Conservation (phyloP, 257 asterid genomes). For the Solanum ossicruentum region DNA sequence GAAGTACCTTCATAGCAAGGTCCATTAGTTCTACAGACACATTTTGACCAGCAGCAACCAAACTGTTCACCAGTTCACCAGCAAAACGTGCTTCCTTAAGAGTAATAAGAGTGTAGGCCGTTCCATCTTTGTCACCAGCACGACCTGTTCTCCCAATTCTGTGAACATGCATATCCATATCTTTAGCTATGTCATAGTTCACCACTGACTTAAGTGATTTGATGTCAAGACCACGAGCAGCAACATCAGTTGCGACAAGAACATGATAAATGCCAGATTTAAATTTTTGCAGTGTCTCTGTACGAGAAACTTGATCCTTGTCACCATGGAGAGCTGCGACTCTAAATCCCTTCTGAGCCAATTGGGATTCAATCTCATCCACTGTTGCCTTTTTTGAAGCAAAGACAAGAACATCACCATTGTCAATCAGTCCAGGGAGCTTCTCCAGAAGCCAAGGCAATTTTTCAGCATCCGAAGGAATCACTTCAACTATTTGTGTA, state of each 20-base stretch:
- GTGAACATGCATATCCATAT: slow-evolving; percentile 99
- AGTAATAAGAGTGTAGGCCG: slow-evolving; percentile 89
- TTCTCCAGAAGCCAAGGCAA: slow-evolving; percentile 87
- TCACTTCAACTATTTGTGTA: slow-evolving; percentile 74
- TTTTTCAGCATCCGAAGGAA: slow-evolving; percentile 75
- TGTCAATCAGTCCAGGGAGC: slow-evolving; percentile 82
- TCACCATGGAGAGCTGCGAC: slow-evolving; percentile 98
- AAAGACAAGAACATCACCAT: slow-evolving; percentile 87
- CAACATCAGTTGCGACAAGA: slow-evolving; percentile 97
- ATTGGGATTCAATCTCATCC: slow-evolving; percentile 75
- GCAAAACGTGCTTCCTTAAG: slow-evolving; percentile 96
- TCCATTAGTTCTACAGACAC: slow-evolving; percentile 85
- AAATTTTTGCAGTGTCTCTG: slow-evolving; percentile 77
- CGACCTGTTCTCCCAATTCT: slow-evolving; percentile 99
- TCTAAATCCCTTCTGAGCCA: slow-evolving; percentile 57
- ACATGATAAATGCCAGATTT: slow-evolving; percentile 87
- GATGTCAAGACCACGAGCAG: slow-evolving; percentile 99
- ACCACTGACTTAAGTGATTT: slow-evolving; percentile 95
- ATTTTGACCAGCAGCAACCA: slow-evolving; percentile 95
- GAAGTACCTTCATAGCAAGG: slow-evolving; percentile 92
- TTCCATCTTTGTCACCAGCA: slow-evolving; percentile 99
- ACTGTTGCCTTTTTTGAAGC: slow-evolving; percentile 90
- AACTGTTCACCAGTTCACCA: slow-evolving; percentile 81
- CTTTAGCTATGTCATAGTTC: slow-evolving; percentile 89
- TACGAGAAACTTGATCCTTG: slow-evolving; percentile 96